A percentile compares a stretch with the other conserved stretches of the same genome.
These are phyloP conservation scores for Naganishia liquefaciens DNA, from an alignment of 1,284 basidiomycete species.

Conservation along the genomic window DNA sequence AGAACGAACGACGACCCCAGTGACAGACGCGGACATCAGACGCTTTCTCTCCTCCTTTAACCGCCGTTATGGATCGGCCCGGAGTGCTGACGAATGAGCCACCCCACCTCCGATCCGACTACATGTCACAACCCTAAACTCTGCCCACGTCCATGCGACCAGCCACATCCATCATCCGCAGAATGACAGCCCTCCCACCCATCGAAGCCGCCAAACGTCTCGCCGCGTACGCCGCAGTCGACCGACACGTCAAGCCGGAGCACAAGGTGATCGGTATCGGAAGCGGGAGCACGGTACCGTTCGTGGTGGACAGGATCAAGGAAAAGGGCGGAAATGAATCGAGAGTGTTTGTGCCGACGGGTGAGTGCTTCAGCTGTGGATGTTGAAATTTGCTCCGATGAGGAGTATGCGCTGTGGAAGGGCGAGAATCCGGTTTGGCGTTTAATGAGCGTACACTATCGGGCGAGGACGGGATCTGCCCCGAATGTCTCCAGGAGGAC, in stretches of 20 bases:
- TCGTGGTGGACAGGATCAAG: slow-evolving; percentile 92
- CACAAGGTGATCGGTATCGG: slow-evolving; percentile 91
- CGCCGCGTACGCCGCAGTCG: slow-evolving; percentile 92
- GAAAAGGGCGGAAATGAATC: slow-evolving; percentile 80
- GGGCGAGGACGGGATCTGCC: no score
- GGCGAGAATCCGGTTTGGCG: neutral
- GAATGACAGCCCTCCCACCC: slow-evolving; percentile 20
- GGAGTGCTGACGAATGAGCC: slow-evolving; percentile 5
- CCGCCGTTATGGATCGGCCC: no score
- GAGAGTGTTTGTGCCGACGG: slow-evolving; percentile 87
- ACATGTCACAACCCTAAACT: neutral
- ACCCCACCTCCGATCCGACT: neutral
- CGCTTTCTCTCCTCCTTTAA: no score
- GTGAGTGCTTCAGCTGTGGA: slow-evolving; percentile 54
- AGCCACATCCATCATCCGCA: neutral
- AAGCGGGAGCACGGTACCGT: slow-evolving; percentile 94
- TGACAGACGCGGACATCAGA: no score
- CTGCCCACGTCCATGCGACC: neutral
- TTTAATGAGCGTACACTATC: neutral
- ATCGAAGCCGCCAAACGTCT: slow-evolving; percentile 81
- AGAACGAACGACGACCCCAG: no score
- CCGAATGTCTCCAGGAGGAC: no score
- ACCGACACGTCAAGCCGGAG: slow-evolving; percentile 77
- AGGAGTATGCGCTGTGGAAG: no score
- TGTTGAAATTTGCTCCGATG: no score